Base-by-base conservation (phyloP, 768 basidiomycete genomes). In the Agaricus blazei region DNA sequence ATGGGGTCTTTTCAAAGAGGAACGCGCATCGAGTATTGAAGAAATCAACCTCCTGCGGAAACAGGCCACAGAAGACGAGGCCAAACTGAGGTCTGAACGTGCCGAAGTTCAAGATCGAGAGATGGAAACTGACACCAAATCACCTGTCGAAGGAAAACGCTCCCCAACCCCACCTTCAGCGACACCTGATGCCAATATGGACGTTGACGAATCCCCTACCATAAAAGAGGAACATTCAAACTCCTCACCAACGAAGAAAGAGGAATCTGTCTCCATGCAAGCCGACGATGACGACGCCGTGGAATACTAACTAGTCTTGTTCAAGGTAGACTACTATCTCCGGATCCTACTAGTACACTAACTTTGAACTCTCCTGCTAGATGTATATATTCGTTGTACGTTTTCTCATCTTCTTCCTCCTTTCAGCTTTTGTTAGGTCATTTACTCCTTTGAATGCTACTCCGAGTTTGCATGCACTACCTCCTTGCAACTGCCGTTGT, bases 261-360 rank as follows among this genome's bases (percentile, higher is more conserved):
- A 82, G 48, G 81, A 83, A 53, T 61, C 75, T 28, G 67, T 75
- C 37, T 66, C 76, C 7, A 77, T 80, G 71, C 82, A 79, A 60
- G 84, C 81, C 48, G 87, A 89, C 56, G 88, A 87, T 59, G 88
- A 90, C 59, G 88, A 90, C 65, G 88, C 87, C 9, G 87, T 90
- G 44, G 88, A 90, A 71, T 90, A 90, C 72, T 89, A 77, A 69
- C 63, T 62, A 62, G 54, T 45, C 45, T 60, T 54, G 46, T 54
- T 43, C 52, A 56, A 60, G 50, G 61, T 60, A 24, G 9, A 57
- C 24, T 14, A 1, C 34, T 4, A 27, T n/a, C 45, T 44, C 9
- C 26, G 3, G 31, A 15, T 26, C 46, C 7, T 12, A 23, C 34
- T 4, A 38, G 12, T 24, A 34, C n/a, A 46, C 12, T 51, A 9